Evolutionary conservation across 2,329 filamentous ascomycete species (phyloP).

Genomic region (Parascedosporium putredinis): DNA sequence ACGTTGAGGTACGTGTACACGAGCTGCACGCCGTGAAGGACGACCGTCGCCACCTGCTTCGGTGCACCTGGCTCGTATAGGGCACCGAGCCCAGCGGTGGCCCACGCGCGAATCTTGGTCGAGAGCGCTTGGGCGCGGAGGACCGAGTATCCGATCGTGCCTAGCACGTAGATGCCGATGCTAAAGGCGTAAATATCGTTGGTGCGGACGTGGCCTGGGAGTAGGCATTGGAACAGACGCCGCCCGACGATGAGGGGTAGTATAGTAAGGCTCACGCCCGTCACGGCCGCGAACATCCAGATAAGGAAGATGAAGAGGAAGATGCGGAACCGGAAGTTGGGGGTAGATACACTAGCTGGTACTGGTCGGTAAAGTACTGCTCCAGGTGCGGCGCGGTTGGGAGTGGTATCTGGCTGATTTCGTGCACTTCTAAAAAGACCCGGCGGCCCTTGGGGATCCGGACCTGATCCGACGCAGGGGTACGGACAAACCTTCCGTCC

Average conservation of each 20-base stretch:
- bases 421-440: constrained; percentile 69
- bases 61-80: constrained; percentile 12
- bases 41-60: constrained; percentile 13
- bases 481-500: constrained; percentile 76
- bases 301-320: constrained; percentile 80
- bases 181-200: constrained; percentile 98
- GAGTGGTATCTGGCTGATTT: constrained; percentile 15
- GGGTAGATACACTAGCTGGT: constrained; percentile 69
- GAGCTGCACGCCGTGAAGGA: constrained; percentile 29
- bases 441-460: constrained; percentile 75
- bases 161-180: constrained; percentile 74
- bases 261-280: constrained; percentile 76
- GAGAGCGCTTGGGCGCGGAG: constrained; percentile 37
- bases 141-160: constrained; percentile 52
- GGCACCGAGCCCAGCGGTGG: constrained; percentile 14
- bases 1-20: constrained; percentile 68
- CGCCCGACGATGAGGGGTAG: constrained; percentile 79
- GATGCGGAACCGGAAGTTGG: constrained; percentile 72
- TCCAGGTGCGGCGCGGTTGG: constrained; percentile 18
- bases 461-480: constrained; percentile 91
- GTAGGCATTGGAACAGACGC: constrained; percentile 59
- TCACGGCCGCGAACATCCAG: constrained; percentile 86
- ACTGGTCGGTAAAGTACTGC: constrained; percentile 48
- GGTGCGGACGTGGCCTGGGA: constrained; percentile 62
- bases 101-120: constrained; percentile 21